Conservation (phyloP, 2,329 filamentous ascomycete genomes). For the Penicillium occitanis region DNA sequence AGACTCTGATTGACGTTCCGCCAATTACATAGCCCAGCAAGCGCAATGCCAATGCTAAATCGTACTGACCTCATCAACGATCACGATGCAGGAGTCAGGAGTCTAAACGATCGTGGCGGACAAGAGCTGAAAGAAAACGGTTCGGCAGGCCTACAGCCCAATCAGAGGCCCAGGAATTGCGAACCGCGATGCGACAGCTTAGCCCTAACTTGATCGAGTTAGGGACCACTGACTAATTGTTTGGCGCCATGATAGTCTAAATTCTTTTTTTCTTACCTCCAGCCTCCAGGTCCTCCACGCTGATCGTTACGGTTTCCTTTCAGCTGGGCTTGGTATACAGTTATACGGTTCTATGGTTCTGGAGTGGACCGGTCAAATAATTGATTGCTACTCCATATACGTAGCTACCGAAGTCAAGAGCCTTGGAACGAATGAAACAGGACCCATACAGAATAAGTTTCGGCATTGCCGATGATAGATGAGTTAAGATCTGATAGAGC, state of each 20-base stretch:
- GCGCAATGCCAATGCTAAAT: neutral
- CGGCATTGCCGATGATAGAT: neutral
- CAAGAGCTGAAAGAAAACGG: constrained; percentile 8
- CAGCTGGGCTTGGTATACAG: neutral
- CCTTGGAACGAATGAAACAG: neutral
- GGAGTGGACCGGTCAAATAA: neutral
- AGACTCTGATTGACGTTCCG: constrained; percentile 1
- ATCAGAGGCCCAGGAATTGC: neutral
- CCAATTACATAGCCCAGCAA: neutral
- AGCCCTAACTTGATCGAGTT: neutral
- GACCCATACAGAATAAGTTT: neutral
- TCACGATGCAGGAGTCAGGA: constrained; percentile 8
- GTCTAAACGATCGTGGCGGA: constrained; percentile 1
- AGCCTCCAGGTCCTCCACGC: neutral
- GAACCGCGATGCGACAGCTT: neutral
- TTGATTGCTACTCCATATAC: neutral
- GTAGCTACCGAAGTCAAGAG: neutral
- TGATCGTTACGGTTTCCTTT: neutral
- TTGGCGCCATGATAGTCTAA: neutral
- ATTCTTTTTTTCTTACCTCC: neutral
- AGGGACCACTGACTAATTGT: neutral
- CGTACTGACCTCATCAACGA: neutral
- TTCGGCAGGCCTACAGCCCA: neutral
- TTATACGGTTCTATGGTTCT: neutral
- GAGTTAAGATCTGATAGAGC: neutral